Evolutionary conservation across 306 rosid species (phyloP).

Genomic region (Fagus sylvatica): DNA sequence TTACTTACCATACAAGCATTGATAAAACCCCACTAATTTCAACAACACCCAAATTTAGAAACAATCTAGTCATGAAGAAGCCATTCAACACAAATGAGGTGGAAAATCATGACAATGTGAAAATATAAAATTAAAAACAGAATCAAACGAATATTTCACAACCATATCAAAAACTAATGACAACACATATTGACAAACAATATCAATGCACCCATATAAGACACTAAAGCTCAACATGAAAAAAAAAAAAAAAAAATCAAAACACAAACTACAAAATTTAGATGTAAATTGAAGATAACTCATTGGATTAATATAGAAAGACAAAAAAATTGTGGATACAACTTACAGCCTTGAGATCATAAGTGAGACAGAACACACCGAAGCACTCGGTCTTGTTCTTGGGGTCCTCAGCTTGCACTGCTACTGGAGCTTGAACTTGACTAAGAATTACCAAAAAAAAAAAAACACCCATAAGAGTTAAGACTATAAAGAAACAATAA

Average conservation of each 20-base stretch:
- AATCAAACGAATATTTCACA: not conserved
- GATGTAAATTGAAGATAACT: not conserved
- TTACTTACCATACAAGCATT: not conserved
- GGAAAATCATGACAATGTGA: not conserved
- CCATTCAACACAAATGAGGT: not conserved
- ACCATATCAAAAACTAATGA: not conserved
- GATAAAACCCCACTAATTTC: not conserved
- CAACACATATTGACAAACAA: constrained; percentile 32
- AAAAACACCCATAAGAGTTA: constrained; percentile 1
- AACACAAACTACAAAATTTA: not conserved
- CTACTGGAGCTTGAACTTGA: constrained; percentile 64
- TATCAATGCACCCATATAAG: not conserved
- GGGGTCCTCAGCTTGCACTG: constrained; percentile 39
- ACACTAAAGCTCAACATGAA: constrained; percentile 16
- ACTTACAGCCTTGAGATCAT: constrained; percentile 90
- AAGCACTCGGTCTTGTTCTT: constrained; percentile 72
- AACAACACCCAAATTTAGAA: not conserved
- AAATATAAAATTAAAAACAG: not conserved
- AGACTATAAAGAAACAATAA: not conserved
- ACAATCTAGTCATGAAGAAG: not conserved
- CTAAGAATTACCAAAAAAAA: constrained; percentile 36
- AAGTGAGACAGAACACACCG: constrained; percentile 92
- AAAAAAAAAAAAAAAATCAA: not conserved
- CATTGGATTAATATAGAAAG: constrained; percentile 7
- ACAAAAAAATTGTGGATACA: not conserved